phyloP scores from a whole-genome alignment of 805 yeast genomes.

The Jamesozyma gamospora region DNA sequence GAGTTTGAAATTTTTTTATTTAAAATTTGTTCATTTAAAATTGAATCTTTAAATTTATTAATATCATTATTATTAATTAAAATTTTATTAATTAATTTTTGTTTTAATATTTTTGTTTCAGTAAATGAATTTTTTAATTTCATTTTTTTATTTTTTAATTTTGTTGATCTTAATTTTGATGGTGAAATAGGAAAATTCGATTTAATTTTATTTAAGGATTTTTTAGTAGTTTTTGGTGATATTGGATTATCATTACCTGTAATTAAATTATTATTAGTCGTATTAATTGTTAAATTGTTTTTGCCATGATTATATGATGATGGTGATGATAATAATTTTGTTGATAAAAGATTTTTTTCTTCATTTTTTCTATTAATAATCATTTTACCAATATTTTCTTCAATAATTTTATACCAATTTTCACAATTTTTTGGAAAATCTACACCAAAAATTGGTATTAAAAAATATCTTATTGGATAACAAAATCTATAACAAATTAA shows the following conservation, averaged over 20 bases:
- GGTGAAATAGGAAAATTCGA: neutral
- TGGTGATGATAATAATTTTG: conserved; percentile 1
- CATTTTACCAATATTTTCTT: conserved; percentile 4
- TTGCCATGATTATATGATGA: neutral
- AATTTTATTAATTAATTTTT: neutral
- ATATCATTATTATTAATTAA: neutral
- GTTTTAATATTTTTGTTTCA: neutral
- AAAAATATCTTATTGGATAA: conserved; percentile 61
- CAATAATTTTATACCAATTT: conserved; percentile 26
- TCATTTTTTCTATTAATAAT: conserved; percentile 1
- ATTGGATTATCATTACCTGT: too few species aligned
- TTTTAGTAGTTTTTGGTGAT: too few species aligned
- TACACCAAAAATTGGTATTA: conserved; percentile 73
- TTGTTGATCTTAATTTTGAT: neutral
- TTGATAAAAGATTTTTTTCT: neutral
- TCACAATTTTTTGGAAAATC: conserved; percentile 39
- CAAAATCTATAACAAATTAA: conserved; percentile 65
- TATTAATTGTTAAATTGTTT: neutral
- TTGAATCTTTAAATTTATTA: neutral
- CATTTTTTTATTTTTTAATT: neutral
- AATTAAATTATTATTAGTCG: neutral
- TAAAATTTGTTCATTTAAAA: too few species aligned
- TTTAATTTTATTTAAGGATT: neutral
- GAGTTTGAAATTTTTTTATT: neutral
- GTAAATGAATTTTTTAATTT: conserved; percentile 1